Base-by-base conservation (phyloP, 2,329 filamentous ascomycete genomes). In the Ceratocystis harringtonii region DNA sequence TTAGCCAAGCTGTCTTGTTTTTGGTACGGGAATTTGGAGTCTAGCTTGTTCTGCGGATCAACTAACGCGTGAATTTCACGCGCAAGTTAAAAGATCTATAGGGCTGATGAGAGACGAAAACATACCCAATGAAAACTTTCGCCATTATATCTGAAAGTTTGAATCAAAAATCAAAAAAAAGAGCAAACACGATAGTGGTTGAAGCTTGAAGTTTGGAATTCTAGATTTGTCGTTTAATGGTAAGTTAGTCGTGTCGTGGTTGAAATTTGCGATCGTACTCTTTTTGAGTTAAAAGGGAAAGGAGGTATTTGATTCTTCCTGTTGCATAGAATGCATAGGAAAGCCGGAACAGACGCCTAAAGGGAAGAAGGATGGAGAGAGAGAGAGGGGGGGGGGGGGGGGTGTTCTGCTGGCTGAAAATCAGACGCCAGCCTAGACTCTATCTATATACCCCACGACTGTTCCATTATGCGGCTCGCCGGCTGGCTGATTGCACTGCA, bases 51-150 rank as follows among this genome's bases (percentile, higher is more conserved):
- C 25, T 58, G 28, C 28, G 30, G 55, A 17, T 17, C 17, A 8
- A 19, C 55, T 19, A n/a, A 58, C 28, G 28, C 55, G 55, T 58
- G 55, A 32, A 58, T 58, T 58, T 32, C 55, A 58, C 55, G 55
- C 55, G 28, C 28, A 10, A 58, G 55, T 58, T 30, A 30, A 32
- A n/a, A 32, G n/a, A 17, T 25, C 25, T 22, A 43, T 36, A 65
- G 57, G 60, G 30, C 22, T 30, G 41, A 60, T 10, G 12, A 61
- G 5, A 36, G 74, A 60, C 36, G 19, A 55, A 17, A 36, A 74
- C 87, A 79, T 81, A 95, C 91, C 91, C 91, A 76, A 96, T 90
- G 76, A 96, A 96, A 72, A 96, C 84, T 78, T 96, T 96, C 68
- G 91, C 87, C 92, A 96, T 96, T 75, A 73, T 75, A 50, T 32